These are phyloP conservation scores for grape (Vitis vinifera) DNA, from an alignment of 164 flowering plant genomes.

Conservation along the genomic window DNA sequence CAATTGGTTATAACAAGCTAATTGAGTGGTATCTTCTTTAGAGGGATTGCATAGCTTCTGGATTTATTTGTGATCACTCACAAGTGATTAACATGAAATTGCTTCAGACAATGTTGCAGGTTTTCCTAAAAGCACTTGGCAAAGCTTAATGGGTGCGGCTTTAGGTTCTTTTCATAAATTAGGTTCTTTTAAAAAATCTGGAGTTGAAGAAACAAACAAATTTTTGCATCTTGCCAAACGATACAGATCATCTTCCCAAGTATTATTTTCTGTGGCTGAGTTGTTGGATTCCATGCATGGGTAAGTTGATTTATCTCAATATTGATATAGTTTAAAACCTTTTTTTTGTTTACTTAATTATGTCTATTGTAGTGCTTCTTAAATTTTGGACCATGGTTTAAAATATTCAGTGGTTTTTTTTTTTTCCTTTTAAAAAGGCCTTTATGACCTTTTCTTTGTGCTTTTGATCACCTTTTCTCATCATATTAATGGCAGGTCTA, in stretches of 20 bases:
- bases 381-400: background rate
- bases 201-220: constrained; percentile 33
- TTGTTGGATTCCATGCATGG: constrained; percentile 57
- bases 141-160: constrained; percentile 75
- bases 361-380: background rate
- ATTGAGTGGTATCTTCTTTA: background rate
- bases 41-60: background rate
- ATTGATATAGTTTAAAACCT: background rate
- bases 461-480: background rate
- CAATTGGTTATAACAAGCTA: background rate
- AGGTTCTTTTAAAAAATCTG: constrained; percentile 12
- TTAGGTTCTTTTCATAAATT: constrained; percentile 50
- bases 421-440: background rate
- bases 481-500: constrained; percentile 34
- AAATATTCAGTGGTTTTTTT: background rate
- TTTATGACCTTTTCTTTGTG: background rate
- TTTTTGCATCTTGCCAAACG: constrained; percentile 56
- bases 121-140: constrained; percentile 50
- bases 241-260: constrained; percentile 60
- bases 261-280: constrained; percentile 74
- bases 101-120: constrained; percentile 52
- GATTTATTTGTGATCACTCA: no score
- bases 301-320: constrained; percentile 35
- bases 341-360: background rate
- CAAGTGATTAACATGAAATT: constrained; percentile 2